These are phyloP conservation scores for Magnusiomyces magnusii DNA, from an alignment of 1,139 yeast genomes.

Conservation along the genomic window DNA sequence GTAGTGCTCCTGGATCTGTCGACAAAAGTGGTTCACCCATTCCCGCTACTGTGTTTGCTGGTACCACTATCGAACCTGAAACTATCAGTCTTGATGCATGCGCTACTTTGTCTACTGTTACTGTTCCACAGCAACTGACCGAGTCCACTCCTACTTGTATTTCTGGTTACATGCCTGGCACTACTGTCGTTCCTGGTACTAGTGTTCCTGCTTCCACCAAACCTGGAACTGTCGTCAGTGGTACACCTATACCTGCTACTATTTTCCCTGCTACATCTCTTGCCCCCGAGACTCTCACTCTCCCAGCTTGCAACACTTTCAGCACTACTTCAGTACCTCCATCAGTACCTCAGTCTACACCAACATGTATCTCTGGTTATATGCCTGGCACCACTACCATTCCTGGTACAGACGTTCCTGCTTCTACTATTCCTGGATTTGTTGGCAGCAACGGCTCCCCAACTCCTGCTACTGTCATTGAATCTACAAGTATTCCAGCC, in stretches of 20 bases:
- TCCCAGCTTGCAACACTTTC: constrained; percentile 8
- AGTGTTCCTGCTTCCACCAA: constrained; percentile 8
- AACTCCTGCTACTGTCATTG: neutral
- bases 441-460: constrained; percentile 1
- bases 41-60: constrained; percentile 5
- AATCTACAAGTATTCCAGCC: neutral
- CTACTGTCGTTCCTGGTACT: constrained; percentile 7
- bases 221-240: constrained; percentile 9
- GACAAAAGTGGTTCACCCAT: constrained; percentile 1
- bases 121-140: neutral
- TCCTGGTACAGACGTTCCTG: constrained; percentile 2
- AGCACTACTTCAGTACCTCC: constrained; percentile 8
- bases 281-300: constrained; percentile 2
- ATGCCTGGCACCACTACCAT: constrained; percentile 12
- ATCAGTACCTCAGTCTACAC: neutral
- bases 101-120: constrained; percentile 6
- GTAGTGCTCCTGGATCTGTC: constrained; percentile 1
- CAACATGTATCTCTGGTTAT: constrained; percentile 4
- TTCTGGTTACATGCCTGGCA: constrained; percentile 9
- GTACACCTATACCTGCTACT: constrained; percentile 9
- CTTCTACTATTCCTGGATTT: constrained; percentile 4
- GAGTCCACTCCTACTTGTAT: neutral
- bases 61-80: constrained; percentile 3
- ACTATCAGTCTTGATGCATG: constrained; percentile 6
- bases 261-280: constrained; percentile 4